Evolutionary conservation across 106 monocot genomes (phyloP).

Genomic region (Chionographis japonica): DNA sequence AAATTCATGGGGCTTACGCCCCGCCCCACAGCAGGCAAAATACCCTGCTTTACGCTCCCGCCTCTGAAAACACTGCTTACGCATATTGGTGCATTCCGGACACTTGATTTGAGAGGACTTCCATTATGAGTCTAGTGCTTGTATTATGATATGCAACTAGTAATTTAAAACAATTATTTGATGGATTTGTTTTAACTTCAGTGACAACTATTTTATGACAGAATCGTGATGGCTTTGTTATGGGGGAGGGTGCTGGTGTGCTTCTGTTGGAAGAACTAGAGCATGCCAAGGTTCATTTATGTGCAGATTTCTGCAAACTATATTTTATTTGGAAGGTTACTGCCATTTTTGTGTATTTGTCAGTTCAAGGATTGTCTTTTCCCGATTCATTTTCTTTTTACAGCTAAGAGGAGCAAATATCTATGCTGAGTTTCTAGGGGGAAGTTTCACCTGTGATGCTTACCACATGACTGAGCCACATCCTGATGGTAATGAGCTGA

Average conservation of each 20-base stretch:
- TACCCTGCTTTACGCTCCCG: too few species aligned
- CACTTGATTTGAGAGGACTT: too few species aligned
- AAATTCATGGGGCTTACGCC: too few species aligned
- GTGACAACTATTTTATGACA: constrained; percentile 18
- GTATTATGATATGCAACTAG: too few species aligned
- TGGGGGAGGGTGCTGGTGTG: constrained; percentile 98
- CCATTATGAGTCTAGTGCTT: too few species aligned
- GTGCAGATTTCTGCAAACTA: not conserved
- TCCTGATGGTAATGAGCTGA: constrained; percentile 63
- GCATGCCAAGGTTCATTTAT: constrained; percentile 78
- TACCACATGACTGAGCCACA: constrained; percentile 99
- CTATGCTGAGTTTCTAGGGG: constrained; percentile 93
- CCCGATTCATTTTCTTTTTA: constrained; percentile 10
- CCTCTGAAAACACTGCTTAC: too few species aligned
- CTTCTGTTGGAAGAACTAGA: constrained; percentile 93
- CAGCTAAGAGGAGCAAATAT: constrained; percentile 93
- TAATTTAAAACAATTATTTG: too few species aligned
- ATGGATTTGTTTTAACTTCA: too few species aligned
- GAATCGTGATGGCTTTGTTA: constrained; percentile 99
- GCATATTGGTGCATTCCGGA: too few species aligned
- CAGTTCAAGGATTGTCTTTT: too few species aligned
- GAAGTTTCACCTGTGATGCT: constrained; percentile 95
- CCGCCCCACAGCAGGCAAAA: too few species aligned
- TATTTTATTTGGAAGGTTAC: too few species aligned
- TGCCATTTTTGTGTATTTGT: not conserved